phyloP scores from a whole-genome alignment of 2,329 filamentous ascomycete genomes.

The Aspergillus udagawae region DNA sequence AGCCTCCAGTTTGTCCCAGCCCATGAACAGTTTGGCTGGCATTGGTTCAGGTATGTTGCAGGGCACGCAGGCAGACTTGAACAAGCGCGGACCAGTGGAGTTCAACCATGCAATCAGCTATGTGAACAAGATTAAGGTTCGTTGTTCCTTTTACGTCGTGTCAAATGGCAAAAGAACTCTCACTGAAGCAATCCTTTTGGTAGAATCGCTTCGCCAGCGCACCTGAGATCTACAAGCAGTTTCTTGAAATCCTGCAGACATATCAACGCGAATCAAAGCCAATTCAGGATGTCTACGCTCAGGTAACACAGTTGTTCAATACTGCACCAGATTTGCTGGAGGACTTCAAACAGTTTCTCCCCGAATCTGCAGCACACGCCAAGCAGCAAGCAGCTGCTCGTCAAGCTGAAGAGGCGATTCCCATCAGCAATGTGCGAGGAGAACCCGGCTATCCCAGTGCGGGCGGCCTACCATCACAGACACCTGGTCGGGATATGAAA shows the following conservation, averaged over 20 bases:
- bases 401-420: conserved; percentile 66
- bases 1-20: conserved; percentile 45
- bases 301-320: conserved; percentile 91
- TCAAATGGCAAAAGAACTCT: not conserved
- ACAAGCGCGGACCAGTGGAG: conserved; percentile 90
- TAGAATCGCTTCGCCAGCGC: conserved; percentile 95
- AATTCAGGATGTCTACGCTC: conserved; percentile 95
- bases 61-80: conserved; percentile 54
- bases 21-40: conserved; percentile 59
- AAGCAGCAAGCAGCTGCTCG: conserved; percentile 57
- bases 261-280: conserved; percentile 98
- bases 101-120: conserved; percentile 99
- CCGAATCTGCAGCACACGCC: conserved; percentile 74
- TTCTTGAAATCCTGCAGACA: conserved; percentile 94
- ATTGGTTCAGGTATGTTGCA: conserved; percentile 56
- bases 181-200: not conserved
- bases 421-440: conserved; percentile 59
- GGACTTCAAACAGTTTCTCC: conserved; percentile 97
- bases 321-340: conserved; percentile 90
- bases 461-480: conserved; percentile 46
- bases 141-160: conserved; percentile 18
- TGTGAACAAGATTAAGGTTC: conserved; percentile 98
- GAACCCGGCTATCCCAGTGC: conserved; percentile 45
- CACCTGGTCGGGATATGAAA: conserved; percentile 54
- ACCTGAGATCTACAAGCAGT: conserved; percentile 98